A percentile compares a stretch with the other conserved stretches of the same genome.
These are phyloP conservation scores for Odontarrhena argentea DNA, from an alignment of 345 rosid genomes.

Conservation along the genomic window DNA sequence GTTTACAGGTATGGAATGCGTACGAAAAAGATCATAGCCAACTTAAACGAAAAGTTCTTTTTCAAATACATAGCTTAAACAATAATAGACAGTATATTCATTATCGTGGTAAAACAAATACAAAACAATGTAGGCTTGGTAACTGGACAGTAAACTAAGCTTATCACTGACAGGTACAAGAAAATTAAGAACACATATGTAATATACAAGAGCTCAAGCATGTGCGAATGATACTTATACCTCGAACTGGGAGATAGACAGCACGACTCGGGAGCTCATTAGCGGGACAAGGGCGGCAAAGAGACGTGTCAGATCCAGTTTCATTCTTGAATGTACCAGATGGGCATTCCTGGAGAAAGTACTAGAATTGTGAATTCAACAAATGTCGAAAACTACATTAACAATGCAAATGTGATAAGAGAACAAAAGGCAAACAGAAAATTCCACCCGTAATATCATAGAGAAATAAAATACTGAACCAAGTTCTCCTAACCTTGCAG, in stretches of 20 bases:
- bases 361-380: conserved; percentile 23
- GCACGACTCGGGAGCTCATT: conserved; percentile 90
- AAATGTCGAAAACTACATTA: conserved; percentile 7
- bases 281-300: conserved; percentile 78
- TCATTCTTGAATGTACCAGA: conserved; percentile 88
- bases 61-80: not conserved
- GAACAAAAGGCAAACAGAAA: conserved; percentile 26
- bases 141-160: conserved; percentile 19
- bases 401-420: not conserved
- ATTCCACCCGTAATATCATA: conserved; percentile 5
- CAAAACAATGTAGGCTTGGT: conserved; percentile 17
- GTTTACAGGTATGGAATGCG: conserved; percentile 19
- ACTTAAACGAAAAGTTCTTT: conserved; percentile 17
- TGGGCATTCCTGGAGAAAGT: conserved; percentile 84
- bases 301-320: conserved; percentile 78
- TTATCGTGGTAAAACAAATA: conserved; percentile 8
- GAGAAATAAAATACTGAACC: conserved; percentile 16
- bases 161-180: conserved; percentile 11
- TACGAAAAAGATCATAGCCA: conserved; percentile 8
- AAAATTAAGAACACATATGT: conserved; percentile 6
- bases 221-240: conserved; percentile 43
- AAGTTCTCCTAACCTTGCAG: conserved; percentile 60
- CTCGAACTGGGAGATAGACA: conserved; percentile 73
- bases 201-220: conserved; percentile 24
- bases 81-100: conserved; percentile 6